Evolutionary conservation across 2,329 filamentous ascomycete species (phyloP).

Genomic region (Aureobasidium lini): DNA sequence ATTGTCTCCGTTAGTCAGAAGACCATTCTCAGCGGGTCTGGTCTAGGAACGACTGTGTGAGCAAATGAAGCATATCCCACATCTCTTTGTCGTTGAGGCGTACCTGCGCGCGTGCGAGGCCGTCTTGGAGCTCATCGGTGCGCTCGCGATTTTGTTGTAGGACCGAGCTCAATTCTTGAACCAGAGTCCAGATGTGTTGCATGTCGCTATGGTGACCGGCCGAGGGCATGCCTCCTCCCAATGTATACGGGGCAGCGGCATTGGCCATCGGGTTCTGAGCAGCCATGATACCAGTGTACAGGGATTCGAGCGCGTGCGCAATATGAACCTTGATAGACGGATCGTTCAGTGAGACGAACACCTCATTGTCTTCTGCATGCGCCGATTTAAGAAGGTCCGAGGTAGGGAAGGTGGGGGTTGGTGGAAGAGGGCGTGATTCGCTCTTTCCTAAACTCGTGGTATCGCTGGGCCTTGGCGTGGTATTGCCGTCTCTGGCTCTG

Average conservation of each 20-base stretch:
- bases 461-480: background rate
- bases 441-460: background rate
- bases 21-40: background rate
- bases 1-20: conserved; percentile 1
- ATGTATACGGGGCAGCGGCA: conserved; percentile 13
- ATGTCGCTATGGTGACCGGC: conserved; percentile 33
- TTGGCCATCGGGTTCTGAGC: conserved; percentile 15
- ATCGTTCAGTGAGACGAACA: conserved; percentile 8
- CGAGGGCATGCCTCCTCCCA: conserved; percentile 23
- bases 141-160: conserved; percentile 30
- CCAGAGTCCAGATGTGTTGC: conserved; percentile 30
- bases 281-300: conserved; percentile 13
- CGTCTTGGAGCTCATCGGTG: conserved; percentile 26
- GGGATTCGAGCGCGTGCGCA: background rate
- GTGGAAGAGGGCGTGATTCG: background rate
- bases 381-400: background rate
- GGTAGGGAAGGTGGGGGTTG: background rate
- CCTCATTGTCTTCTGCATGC: background rate
- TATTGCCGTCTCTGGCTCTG: background rate
- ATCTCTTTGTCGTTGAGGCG: background rate
- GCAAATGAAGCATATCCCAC: background rate
- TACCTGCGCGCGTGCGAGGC: conserved; percentile 22
- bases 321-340: background rate
- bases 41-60: background rate
- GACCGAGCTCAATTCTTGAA: conserved; percentile 28